phyloP scores from a whole-genome alignment of 108 stramenopile genomes.

The Skeletonema grethae region DNA sequence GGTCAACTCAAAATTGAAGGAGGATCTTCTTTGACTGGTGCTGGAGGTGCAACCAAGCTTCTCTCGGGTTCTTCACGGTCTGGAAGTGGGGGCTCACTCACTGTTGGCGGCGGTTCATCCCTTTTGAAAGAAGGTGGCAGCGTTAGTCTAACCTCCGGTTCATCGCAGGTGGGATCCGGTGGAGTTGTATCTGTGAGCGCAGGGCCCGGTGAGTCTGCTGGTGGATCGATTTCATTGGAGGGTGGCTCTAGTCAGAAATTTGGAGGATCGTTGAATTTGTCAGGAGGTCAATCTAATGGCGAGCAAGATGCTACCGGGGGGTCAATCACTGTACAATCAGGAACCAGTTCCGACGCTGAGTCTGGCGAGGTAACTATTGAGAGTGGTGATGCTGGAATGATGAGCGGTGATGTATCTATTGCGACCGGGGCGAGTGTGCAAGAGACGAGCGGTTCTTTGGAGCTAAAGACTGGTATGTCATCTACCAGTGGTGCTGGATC shows the following conservation, averaged over 20 bases:
- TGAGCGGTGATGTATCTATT: slow-evolving; percentile 23
- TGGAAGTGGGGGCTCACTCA: slow-evolving; percentile 10
- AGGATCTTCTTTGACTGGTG: slow-evolving; percentile 1
- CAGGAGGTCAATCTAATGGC: slow-evolving; percentile 12
- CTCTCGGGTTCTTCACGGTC: slow-evolving; percentile 6
- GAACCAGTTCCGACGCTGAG: slow-evolving; percentile 11
- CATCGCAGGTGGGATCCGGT: slow-evolving; percentile 7
- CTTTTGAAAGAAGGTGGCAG: background rate
- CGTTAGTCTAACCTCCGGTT: background rate
- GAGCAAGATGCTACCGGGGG: background rate
- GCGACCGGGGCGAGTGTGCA: slow-evolving; percentile 10
- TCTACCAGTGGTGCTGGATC: slow-evolving; percentile 14
- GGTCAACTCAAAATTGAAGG: slow-evolving; percentile 10
- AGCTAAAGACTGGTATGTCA: slow-evolving; percentile 20
- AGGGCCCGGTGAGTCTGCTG: slow-evolving; percentile 21
- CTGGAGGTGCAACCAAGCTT: slow-evolving; percentile 2
- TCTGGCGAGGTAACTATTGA: slow-evolving; percentile 20
- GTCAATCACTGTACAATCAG: slow-evolving; percentile 19
- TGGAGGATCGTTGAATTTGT: slow-evolving; percentile 15
- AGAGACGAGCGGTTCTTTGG: slow-evolving; percentile 12
- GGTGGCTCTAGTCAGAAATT: slow-evolving; percentile 17
- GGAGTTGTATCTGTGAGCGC: slow-evolving; percentile 15
- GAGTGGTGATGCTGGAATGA: slow-evolving; percentile 3
- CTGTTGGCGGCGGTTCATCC: background rate
- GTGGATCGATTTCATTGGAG: slow-evolving; percentile 27